Evolutionary conservation across 768 basidiomycete genomes (phyloP).

Genomic region (Russula earlei): DNA sequence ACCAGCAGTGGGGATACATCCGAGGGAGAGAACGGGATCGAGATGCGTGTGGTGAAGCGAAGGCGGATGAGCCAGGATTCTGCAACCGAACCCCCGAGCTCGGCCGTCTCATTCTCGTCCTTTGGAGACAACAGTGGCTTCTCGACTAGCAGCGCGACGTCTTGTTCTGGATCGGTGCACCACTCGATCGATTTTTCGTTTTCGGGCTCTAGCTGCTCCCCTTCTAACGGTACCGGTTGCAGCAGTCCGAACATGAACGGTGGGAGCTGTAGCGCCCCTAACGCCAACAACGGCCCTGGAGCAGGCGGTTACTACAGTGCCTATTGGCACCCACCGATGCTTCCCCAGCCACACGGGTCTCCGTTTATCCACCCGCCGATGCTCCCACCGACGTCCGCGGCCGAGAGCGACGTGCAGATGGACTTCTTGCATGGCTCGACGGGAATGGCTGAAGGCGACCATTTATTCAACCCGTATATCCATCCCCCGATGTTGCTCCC

Average conservation of each 20-base stretch:
- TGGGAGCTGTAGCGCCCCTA: background rate
- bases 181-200: slow-evolving; percentile 61
- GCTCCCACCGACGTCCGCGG: slow-evolving; percentile 32
- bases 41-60: slow-evolving; percentile 49
- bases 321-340: slow-evolving; percentile 76
- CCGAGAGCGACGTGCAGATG: slow-evolving; percentile 52
- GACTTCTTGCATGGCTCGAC: slow-evolving; percentile 61
- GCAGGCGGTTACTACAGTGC: slow-evolving; percentile 38
- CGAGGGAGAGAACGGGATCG: slow-evolving; percentile 30
- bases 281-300: background rate
- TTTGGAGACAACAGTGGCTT: slow-evolving; percentile 35
- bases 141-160: slow-evolving; percentile 35
- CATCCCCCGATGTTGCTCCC: slow-evolving; percentile 49
- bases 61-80: slow-evolving; percentile 58
- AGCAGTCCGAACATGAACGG: slow-evolving; percentile 4
- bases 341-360: slow-evolving; percentile 42
- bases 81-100: slow-evolving; percentile 44
- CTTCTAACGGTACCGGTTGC: slow-evolving; percentile 33
- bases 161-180: slow-evolving; percentile 48
- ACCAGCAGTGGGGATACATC: slow-evolving; percentile 41
- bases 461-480: slow-evolving; percentile 42
- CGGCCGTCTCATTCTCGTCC: slow-evolving; percentile 53
- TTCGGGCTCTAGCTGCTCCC: slow-evolving; percentile 35
- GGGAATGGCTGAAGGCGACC: slow-evolving; percentile 53
- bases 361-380: slow-evolving; percentile 61